A percentile compares a stretch with the other conserved stretches of the same genome.
These are phyloP conservation scores for Penicillium sp. DNA, from an alignment of 2,329 filamentous ascomycete species.

Conservation along the genomic window DNA sequence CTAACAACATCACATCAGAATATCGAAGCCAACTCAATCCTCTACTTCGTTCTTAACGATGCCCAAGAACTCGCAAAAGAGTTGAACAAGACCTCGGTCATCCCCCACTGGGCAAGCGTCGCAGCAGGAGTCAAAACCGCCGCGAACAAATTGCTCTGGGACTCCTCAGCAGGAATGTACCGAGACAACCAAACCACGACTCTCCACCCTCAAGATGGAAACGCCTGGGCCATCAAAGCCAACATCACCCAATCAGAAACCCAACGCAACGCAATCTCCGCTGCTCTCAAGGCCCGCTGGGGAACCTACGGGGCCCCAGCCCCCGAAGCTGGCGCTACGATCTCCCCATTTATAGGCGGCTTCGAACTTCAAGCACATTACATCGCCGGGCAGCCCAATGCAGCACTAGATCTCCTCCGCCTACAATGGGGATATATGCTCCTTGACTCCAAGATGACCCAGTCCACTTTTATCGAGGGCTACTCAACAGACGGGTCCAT, in stretches of 20 bases:
- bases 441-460: constrained; percentile 54
- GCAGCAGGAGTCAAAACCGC: constrained; percentile 24
- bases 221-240: constrained; percentile 40
- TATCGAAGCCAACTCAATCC: constrained; percentile 45
- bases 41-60: constrained; percentile 38
- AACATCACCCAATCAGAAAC: constrained; percentile 27
- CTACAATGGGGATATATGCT: constrained; percentile 59
- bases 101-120: constrained; percentile 18
- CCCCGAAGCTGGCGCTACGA: constrained; percentile 41
- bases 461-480: constrained; percentile 54
- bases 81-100: constrained; percentile 19
- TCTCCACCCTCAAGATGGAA: constrained; percentile 37
- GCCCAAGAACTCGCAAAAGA: constrained; percentile 22
- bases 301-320: constrained; percentile 48
- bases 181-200: constrained; percentile 31
- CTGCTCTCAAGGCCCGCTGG: constrained; percentile 44
- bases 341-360: constrained; percentile 44
- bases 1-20: constrained; percentile 8
- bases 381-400: constrained; percentile 36
- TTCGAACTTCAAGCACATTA: constrained; percentile 49
- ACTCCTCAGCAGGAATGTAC: constrained; percentile 23
- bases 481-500: constrained; percentile 48
- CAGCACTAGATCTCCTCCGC: constrained; percentile 46
- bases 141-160: constrained; percentile 31
- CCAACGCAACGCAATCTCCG: constrained; percentile 33